A percentile compares a stretch with the other conserved stretches of the same genome.
Evolutionary conservation across 1,284 basidiomycete genomes (phyloP).

Genomic region (Papiliotrema laurentii): DNA sequence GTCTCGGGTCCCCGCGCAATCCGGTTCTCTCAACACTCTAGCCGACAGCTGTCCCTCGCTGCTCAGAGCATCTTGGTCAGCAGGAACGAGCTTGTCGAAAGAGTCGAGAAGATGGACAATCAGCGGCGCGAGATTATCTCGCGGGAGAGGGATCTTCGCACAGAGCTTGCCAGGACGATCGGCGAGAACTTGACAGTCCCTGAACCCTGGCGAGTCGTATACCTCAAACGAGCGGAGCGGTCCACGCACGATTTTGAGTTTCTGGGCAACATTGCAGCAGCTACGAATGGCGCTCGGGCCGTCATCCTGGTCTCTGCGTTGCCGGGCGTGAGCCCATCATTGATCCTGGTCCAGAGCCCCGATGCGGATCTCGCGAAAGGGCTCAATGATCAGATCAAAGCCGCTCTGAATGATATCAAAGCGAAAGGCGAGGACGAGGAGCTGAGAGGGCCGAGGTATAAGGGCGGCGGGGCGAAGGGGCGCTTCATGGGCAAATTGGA

Average conservation of each 20-base stretch:
- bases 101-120: constrained; percentile 52
- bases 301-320: constrained; percentile 47
- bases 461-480: constrained; percentile 48
- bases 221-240: constrained; percentile 13
- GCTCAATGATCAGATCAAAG: constrained; percentile 23
- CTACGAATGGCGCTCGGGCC: constrained; percentile 60
- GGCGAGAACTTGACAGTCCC: constrained; percentile 52
- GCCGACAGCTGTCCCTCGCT: constrained; percentile 56
- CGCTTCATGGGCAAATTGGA: constrained; percentile 47
- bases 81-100: constrained; percentile 60
- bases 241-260: constrained; percentile 44
- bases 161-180: constrained; percentile 62
- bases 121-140: constrained; percentile 61
- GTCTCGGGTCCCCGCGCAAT: constrained; percentile 71
- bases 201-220: constrained; percentile 7
- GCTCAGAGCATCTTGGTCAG: constrained; percentile 55
- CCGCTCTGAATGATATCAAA: constrained; percentile 20
- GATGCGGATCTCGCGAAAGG: constrained; percentile 55
- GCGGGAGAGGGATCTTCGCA: constrained; percentile 60
- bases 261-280: constrained; percentile 21
- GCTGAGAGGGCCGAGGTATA: too few relatives aligned
- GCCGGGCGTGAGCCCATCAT: constrained; percentile 25
- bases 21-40: constrained; percentile 57
- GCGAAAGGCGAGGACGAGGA: constrained; percentile 15
- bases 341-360: constrained; percentile 60